These are phyloP conservation scores for Serendipita sp. DNA, from an alignment of 768 basidiomycete species.

Conservation along the genomic window DNA sequence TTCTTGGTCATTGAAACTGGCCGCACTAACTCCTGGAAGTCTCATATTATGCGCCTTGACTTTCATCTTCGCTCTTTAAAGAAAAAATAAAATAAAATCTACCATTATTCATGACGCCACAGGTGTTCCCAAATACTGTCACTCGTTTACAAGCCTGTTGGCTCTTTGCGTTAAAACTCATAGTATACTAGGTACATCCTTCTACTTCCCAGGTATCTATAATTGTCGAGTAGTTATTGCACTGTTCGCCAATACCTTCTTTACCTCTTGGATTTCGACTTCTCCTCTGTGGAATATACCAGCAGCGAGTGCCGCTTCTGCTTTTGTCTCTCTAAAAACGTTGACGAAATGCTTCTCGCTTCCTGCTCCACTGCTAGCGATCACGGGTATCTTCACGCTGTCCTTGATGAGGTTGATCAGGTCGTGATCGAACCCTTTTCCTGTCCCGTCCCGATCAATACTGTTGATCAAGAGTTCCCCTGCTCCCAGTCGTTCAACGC, in stretches of 20 bases:
- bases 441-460: constrained; percentile 92
- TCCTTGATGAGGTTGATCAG: constrained; percentile 60
- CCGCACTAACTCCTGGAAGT: too few relatives aligned
- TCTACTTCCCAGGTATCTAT: not conserved
- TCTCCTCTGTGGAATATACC: constrained; percentile 93
- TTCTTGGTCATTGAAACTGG: too few relatives aligned
- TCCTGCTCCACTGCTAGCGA: constrained; percentile 92
- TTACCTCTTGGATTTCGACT: constrained; percentile 72
- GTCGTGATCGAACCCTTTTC: constrained; percentile 79
- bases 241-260: constrained; percentile 33
- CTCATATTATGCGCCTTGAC: too few relatives aligned
- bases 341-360: constrained; percentile 67
- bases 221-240: constrained; percentile 33
- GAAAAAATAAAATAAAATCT: too few relatives aligned
- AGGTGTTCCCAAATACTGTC: not conserved
- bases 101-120: not conserved
- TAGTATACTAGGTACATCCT: not conserved
- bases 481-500: constrained; percentile 81
- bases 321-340: constrained; percentile 63
- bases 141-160: not conserved
- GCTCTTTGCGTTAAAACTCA: not conserved
- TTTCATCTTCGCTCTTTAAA: too few relatives aligned
- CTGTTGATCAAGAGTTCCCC: constrained; percentile 92
- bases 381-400: constrained; percentile 75
- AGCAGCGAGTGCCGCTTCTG: constrained; percentile 87